phyloP scores from a whole-genome alignment of 2,329 filamentous ascomycete species.

The Peltaster fructicola region DNA sequence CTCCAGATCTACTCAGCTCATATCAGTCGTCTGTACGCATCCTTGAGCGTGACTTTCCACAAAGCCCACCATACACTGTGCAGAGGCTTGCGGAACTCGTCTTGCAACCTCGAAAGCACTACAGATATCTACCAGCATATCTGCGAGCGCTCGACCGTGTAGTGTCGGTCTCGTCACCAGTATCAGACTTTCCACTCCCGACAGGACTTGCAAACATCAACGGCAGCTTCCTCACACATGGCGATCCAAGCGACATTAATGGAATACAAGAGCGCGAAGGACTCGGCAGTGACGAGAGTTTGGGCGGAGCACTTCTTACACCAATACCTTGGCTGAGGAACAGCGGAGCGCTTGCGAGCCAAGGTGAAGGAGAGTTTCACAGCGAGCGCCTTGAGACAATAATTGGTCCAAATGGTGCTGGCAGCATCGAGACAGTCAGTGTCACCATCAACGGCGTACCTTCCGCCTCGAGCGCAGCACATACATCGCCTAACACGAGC shows the following conservation, averaged over 20 bases:
- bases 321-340: slow-evolving; percentile 72
- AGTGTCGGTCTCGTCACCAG: slow-evolving; percentile 70
- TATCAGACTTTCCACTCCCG: slow-evolving; percentile 67
- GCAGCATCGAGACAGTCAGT: slow-evolving; percentile 64
- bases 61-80: slow-evolving; percentile 74
- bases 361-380: slow-evolving; percentile 35
- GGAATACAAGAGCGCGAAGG: slow-evolving; percentile 35
- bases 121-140: slow-evolving; percentile 66
- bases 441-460: slow-evolving; percentile 50
- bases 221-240: slow-evolving; percentile 30
- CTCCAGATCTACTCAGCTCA: slow-evolving; percentile 45
- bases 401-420: slow-evolving; percentile 61
- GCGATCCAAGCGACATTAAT: slow-evolving; percentile 39
- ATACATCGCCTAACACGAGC: slow-evolving; percentile 8
- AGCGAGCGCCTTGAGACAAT: slow-evolving; percentile 67
- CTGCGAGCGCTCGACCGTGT: slow-evolving; percentile 82
- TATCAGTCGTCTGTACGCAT: slow-evolving; percentile 15
- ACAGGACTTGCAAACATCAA: slow-evolving; percentile 29
- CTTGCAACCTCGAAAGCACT: slow-evolving; percentile 57
- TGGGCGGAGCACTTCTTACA: slow-evolving; percentile 80
- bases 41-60: slow-evolving; percentile 41
- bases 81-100: slow-evolving; percentile 83
- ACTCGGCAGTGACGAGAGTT: slow-evolving; percentile 68
- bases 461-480: slow-evolving; percentile 8
- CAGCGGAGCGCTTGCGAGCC: slow-evolving; percentile 7